Base-by-base conservation (phyloP, 495 filamentous ascomycete species). In the Gamarada debralockiae region DNA sequence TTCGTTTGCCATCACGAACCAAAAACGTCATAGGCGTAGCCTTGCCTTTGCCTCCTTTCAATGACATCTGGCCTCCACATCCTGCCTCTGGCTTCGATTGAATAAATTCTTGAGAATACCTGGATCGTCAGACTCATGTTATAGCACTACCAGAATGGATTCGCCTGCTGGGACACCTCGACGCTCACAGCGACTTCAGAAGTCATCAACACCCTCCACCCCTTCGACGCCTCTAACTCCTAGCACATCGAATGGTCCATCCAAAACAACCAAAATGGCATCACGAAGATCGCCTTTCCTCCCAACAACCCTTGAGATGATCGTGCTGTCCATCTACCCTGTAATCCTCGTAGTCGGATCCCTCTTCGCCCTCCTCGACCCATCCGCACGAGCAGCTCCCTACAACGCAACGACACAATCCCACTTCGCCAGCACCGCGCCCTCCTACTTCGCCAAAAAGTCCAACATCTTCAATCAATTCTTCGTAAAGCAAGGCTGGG, bases 401-500 rank as follows among this genome's bases (percentile, higher is more conserved):
- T 90, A 87, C 70, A 73, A 77, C 55, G 59, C 72, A 4, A 17
- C 58, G 24, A 68, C 69, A 25, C 81, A 84, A 50, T 74, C 86
- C 13, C 78, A 89, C 67, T 72, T 73, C 24, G 69, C 77, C 18
- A 66, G 66, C 15, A 66, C 76, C 34, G 81, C 86, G 53, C 85
- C 89, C 38, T 87, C 84, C 61, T 97, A 96, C 76, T 98, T 97
- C 68, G 92, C 91, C 33, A 82, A 84, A 36, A 98, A 97, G 64
- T 73, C 81, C 59, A 98, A 98, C 71, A 50, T 97, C 53, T 84
- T 96, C 77, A 98, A 98, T 67, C 54, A 83, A 40, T 76, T 88
- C 56, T 97, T 98, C 56, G 93, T 98, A 57, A 98, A 98, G 73
- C 76, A 86, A 42, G 93, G 90, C 43, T 98, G 93, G 93, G 74